These are phyloP conservation scores for Parasitella parasitica DNA, from an alignment of 371 early-diverging fungal species.

Conservation along the genomic window DNA sequence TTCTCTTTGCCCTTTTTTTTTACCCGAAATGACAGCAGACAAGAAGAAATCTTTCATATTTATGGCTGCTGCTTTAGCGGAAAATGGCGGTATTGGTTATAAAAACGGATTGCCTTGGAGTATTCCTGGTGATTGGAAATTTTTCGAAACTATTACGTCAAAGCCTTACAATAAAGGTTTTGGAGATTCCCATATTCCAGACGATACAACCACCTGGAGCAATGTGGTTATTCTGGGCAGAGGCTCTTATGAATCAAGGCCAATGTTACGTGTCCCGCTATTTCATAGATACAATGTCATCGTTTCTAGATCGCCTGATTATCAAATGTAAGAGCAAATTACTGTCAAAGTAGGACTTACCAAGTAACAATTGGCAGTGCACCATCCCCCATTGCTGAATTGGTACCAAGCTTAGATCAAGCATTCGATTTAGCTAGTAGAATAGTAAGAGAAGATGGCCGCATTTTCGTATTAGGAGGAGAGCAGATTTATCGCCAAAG, in stretches of 20 bases:
- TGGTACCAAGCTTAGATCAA: slow-evolving; percentile 16
- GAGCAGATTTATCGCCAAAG: slow-evolving; percentile 60
- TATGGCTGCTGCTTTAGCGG: slow-evolving; percentile 68
- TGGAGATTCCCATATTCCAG: slow-evolving; percentile 2
- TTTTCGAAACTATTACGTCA: slow-evolving; percentile 72
- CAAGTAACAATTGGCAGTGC: neutral
- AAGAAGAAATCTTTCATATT: slow-evolving; percentile 46
- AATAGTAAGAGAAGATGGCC: slow-evolving; percentile 13
- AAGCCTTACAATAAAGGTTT: slow-evolving; percentile 21
- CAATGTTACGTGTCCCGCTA: slow-evolving; percentile 74
- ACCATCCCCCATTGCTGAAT: neutral
- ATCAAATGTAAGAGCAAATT: slow-evolving; percentile 45
- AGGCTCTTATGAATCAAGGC: slow-evolving; percentile 86
- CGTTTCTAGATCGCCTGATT: slow-evolving; percentile 63
- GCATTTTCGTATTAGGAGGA: slow-evolving; percentile 67
- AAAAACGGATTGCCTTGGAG: slow-evolving; percentile 80
- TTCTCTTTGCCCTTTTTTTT: neutral
- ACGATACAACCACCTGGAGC: neutral
- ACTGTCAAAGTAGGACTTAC: neutral
- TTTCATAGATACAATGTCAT: slow-evolving; percentile 78
- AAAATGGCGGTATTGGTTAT: slow-evolving; percentile 75
- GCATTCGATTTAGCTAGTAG: slow-evolving; percentile 10
- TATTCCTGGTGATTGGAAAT: slow-evolving; percentile 81
- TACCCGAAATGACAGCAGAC: neutral
- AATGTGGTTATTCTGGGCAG: slow-evolving; percentile 93